These are phyloP conservation scores for Letharia columbiana DNA, from an alignment of 495 filamentous ascomycete genomes.

Conservation along the genomic window DNA sequence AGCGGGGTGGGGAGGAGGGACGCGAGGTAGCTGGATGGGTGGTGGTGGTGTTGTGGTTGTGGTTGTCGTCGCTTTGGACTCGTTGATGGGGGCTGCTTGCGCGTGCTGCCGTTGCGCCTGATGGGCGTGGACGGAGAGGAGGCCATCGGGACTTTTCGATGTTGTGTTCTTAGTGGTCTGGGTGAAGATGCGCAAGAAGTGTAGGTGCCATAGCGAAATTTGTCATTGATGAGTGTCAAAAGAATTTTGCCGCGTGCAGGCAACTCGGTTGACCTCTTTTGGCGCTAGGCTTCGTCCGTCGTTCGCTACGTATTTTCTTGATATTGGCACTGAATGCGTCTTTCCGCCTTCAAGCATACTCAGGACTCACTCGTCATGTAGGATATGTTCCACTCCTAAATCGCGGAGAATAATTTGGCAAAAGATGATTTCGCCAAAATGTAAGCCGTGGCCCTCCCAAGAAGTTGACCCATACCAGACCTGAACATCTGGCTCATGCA, in stretches of 20 bases:
- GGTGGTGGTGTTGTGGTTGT: too few species aligned
- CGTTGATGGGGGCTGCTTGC: neutral
- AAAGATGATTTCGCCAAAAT: neutral
- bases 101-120: constrained; percentile 11
- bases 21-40: neutral
- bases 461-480: neutral
- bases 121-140: neutral
- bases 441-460: neutral
- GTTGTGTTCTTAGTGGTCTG: neutral
- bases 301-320: neutral
- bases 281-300: constrained; percentile 2
- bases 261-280: neutral
- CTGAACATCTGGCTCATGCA: neutral
- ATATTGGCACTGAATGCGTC: neutral
- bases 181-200: neutral
- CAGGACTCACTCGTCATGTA: neutral
- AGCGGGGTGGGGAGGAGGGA: constrained; percentile 50
- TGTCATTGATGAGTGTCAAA: neutral
- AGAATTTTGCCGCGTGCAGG: neutral
- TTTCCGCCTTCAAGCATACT: neutral
- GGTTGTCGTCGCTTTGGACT: neutral
- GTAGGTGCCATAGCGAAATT: neutral
- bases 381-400: neutral
- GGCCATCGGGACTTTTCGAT: neutral
- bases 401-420: neutral